Evolutionary conservation across 495 filamentous ascomycete genomes (phyloP).

Genomic region (Staphylotrichum longicolle): DNA sequence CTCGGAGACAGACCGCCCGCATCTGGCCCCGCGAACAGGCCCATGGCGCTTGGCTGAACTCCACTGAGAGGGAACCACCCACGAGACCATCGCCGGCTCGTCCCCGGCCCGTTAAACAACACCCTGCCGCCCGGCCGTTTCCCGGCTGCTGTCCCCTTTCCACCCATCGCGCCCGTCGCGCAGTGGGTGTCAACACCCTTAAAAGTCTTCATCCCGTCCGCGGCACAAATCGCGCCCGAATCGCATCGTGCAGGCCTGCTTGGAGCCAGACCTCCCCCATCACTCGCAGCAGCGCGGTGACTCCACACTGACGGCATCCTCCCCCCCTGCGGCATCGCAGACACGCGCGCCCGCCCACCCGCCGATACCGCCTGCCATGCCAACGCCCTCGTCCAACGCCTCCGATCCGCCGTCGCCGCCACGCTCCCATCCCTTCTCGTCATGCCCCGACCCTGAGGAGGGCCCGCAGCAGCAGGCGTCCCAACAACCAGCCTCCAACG

Average conservation of each 20-base stretch:
- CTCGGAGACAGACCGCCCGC: conserved; percentile 5
- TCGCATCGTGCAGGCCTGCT: not conserved
- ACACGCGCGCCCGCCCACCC: not conserved
- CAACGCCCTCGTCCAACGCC: conserved; percentile 49
- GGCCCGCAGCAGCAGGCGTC: conserved; percentile 4
- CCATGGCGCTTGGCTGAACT: conserved; percentile 17
- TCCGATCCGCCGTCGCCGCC: conserved; percentile 39
- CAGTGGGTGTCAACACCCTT: not conserved
- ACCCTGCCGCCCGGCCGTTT: not conserved
- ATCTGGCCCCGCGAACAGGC: conserved; percentile 9
- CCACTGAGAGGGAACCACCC: conserved; percentile 10
- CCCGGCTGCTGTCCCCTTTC: not conserved
- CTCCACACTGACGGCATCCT: not conserved
- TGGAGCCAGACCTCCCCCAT: not conserved
- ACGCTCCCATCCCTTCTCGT: conserved; percentile 41
- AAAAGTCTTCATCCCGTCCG: not conserved
- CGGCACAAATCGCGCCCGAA: not conserved
- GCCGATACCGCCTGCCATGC: conserved; percentile 38
- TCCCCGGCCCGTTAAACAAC: conserved; percentile 5
- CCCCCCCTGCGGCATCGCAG: conserved; percentile 1
- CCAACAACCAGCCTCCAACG: conserved; percentile 4
- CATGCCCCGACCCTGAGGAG: conserved; percentile 46
- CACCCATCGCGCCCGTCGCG: conserved; percentile 12
- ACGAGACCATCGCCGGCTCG: conserved; percentile 17
- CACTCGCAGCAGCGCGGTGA: conserved; percentile 1